Percentiles rank a stretch among this genome's conserved stretches.
phyloP scores from a whole-genome alignment of 2,329 filamentous ascomycete genomes.

The Fusarium tjaetaba region DNA sequence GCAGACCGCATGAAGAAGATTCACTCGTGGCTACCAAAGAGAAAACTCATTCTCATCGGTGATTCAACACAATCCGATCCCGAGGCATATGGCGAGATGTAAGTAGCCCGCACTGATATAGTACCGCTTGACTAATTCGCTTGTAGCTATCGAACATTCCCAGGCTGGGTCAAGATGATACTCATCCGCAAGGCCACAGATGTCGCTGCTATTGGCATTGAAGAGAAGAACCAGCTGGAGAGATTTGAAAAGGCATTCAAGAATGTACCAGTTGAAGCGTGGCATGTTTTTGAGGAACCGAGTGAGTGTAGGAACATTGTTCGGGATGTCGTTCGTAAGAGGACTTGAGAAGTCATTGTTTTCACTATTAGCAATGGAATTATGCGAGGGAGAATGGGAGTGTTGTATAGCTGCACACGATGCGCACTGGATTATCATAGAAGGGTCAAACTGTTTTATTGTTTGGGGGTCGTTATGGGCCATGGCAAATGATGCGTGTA shows the following conservation, averaged over 20 bases:
- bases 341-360: not conserved
- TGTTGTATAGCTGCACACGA: not conserved
- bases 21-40: slow-evolving; percentile 78
- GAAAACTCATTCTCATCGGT: slow-evolving; percentile 85
- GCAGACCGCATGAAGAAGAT: slow-evolving; percentile 81
- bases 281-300: slow-evolving; percentile 86
- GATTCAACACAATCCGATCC: slow-evolving; percentile 94
- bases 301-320: slow-evolving; percentile 64
- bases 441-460: not conserved
- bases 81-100: slow-evolving; percentile 87
- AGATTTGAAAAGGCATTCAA: slow-evolving; percentile 88
- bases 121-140: slow-evolving; percentile 15
- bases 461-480: not conserved
- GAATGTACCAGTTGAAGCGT: slow-evolving; percentile 73
- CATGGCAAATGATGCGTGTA: not conserved
- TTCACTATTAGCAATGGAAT: not conserved
- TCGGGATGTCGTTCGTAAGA: slow-evolving; percentile 36
- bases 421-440: not conserved
- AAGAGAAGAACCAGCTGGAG: slow-evolving; percentile 76
- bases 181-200: slow-evolving; percentile 86
- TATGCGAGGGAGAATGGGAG: slow-evolving; percentile 19
- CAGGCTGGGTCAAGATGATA: slow-evolving; percentile 83
- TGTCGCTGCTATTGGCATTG: slow-evolving; percentile 73
- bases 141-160: slow-evolving; percentile 67
- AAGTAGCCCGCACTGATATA: slow-evolving; percentile 45